Evolutionary conservation across 2,329 filamentous ascomycete species (phyloP).

Genomic region (Kalaharituber pfeilii): DNA sequence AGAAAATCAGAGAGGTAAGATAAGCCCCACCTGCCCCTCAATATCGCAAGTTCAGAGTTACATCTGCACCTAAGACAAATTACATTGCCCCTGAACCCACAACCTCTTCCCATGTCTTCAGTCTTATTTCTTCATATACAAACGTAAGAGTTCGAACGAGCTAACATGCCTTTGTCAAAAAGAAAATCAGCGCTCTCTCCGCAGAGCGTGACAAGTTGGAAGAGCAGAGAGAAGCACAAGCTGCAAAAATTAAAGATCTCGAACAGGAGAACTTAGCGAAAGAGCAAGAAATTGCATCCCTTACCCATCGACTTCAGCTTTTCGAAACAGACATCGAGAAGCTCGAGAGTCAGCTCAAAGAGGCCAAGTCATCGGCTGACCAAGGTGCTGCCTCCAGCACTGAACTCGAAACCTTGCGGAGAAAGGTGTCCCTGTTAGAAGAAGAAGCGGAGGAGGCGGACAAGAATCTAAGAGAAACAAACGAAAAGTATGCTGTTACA

Average conservation of each 20-base stretch:
- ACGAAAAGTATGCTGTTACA: conserved; percentile 68
- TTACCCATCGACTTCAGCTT: conserved; percentile 85
- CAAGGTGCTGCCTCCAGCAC: conserved; percentile 67
- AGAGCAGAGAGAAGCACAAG: conserved; percentile 69
- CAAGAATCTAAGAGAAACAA: conserved; percentile 88
- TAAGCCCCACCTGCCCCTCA: conserved; percentile 22
- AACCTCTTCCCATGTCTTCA: conserved; percentile 1
- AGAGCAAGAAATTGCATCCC: conserved; percentile 94
- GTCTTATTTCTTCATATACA: no score
- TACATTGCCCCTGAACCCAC: conserved; percentile 8
- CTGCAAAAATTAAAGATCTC: conserved; percentile 68
- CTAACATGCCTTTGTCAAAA: not conserved
- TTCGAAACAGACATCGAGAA: conserved; percentile 87
- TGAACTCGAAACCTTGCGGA: conserved; percentile 79
- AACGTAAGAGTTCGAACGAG: no score
- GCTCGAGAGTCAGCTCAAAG: conserved; percentile 65
- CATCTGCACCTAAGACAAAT: no score
- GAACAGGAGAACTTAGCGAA: conserved; percentile 93
- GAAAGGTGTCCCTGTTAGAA: conserved; percentile 88
- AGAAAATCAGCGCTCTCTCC: conserved; percentile 94
- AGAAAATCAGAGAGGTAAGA: conserved; percentile 17
- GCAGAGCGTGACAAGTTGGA: conserved; percentile 72
- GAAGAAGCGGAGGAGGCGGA: conserved; percentile 95
- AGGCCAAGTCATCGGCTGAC: conserved; percentile 71
- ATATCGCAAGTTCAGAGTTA: no score